Evolutionary conservation across 2,329 filamentous ascomycete species (phyloP).

Genomic region (Phoma herbarum): DNA sequence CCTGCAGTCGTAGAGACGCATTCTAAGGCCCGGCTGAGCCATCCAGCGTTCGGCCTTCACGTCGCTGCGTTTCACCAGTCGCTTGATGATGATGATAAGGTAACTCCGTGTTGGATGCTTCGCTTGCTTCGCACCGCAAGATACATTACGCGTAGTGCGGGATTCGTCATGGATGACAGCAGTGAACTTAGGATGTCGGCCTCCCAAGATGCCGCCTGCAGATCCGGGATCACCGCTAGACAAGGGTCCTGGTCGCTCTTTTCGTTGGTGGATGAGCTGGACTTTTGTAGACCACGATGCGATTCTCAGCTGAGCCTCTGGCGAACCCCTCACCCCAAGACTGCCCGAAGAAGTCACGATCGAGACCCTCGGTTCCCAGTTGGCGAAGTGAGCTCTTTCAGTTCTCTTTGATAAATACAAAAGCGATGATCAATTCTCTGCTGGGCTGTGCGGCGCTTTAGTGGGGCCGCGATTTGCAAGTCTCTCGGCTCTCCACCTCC

Average conservation of each 20-base stretch:
- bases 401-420: conserved; percentile 1
- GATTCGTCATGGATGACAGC: conserved; percentile 18
- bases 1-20: conserved; percentile 13
- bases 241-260: conserved; percentile 11
- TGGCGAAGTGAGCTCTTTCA: background rate
- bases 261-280: conserved; percentile 3
- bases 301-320: conserved; percentile 15
- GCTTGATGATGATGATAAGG: conserved; percentile 13
- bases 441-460: conserved; percentile 7
- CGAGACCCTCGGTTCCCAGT: background rate
- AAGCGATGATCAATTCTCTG: background rate
- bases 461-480: conserved; percentile 17
- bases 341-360: background rate
- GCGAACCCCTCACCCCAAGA: conserved; percentile 3
- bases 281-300: conserved; percentile 8
- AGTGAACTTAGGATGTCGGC: conserved; percentile 7
- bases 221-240: conserved; percentile 21
- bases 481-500: conserved; percentile 21
- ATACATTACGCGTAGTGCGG: conserved; percentile 5
- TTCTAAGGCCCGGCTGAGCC: conserved; percentile 6
- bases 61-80: conserved; percentile 7
- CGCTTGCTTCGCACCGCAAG: background rate
- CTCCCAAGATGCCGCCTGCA: conserved; percentile 5
- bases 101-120: conserved; percentile 1
- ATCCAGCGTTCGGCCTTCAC: conserved; percentile 13